Percentiles rank a stretch among this genome's conserved stretches.
Evolutionary conservation across 1,139 yeast genomes (phyloP).

Genomic region (Wickerhamomyces sp.): DNA sequence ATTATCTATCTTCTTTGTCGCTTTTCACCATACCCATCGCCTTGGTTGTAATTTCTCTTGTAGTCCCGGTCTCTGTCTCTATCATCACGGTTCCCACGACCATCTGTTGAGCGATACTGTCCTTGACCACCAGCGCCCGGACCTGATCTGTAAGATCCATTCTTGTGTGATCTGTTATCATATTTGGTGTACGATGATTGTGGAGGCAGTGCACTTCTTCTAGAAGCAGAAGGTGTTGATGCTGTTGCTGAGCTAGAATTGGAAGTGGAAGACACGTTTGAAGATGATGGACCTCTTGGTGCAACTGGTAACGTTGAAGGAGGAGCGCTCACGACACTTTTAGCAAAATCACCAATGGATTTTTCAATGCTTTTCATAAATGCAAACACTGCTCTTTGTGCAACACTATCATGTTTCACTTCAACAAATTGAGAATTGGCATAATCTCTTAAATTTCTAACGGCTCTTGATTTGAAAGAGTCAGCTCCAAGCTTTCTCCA

Average conservation of each 20-base stretch:
- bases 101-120: neutral
- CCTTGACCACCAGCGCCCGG: neutral
- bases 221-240: neutral
- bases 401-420: too few species aligned
- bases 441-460: neutral
- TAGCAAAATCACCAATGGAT: too few species aligned
- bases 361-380: too few species aligned
- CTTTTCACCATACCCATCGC: neutral
- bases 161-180: neutral
- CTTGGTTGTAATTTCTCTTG: neutral
- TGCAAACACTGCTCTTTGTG: too few species aligned
- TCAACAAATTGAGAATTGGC: neutral
- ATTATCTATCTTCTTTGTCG: conserved; percentile 3
- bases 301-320: too few species aligned
- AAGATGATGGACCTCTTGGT: neutral
- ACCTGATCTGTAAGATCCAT: neutral
- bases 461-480: neutral
- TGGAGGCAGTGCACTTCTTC: neutral
- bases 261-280: too few species aligned
- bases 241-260: neutral
- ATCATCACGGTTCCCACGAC: neutral
- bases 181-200: too few species aligned
- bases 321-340: too few species aligned
- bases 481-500: neutral
- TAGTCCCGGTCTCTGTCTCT: neutral